These are phyloP conservation scores for Tetrahymena elliotti DNA, from an alignment of 73 alveolate species.

Conservation along the genomic window DNA sequence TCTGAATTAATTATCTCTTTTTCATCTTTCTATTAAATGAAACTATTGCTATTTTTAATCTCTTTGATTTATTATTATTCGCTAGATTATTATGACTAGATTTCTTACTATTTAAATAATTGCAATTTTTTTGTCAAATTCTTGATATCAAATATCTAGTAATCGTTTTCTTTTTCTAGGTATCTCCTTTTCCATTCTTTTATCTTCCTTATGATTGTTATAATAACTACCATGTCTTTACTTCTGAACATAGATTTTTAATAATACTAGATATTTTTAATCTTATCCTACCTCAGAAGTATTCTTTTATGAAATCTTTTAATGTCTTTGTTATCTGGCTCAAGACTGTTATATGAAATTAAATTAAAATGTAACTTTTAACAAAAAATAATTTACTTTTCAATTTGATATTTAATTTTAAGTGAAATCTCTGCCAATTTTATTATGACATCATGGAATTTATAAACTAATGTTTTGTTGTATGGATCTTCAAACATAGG, in stretches of 20 bases:
- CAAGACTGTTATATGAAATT: neutral
- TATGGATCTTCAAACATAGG: slow-evolving; percentile 29
- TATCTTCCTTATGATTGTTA: neutral
- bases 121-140: neutral
- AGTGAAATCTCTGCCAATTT: slow-evolving; percentile 26
- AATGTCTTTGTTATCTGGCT: neutral
- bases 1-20: neutral
- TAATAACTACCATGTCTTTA: neutral
- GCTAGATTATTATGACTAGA: neutral
- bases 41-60: neutral
- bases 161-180: neutral
- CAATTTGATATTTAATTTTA: slow-evolving; percentile 7
- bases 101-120: neutral
- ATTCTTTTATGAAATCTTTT: neutral
- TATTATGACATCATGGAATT: slow-evolving; percentile 38
- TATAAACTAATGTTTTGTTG: slow-evolving; percentile 14
- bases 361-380: neutral
- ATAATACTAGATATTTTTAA: neutral
- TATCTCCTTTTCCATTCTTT: neutral
- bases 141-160: neutral
- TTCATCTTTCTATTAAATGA: neutral
- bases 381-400: neutral
- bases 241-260: neutral
- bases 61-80: neutral
- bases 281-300: neutral